Conservation (phyloP, 2,329 filamentous ascomycete genomes). For the Cladosporium sp. region DNA sequence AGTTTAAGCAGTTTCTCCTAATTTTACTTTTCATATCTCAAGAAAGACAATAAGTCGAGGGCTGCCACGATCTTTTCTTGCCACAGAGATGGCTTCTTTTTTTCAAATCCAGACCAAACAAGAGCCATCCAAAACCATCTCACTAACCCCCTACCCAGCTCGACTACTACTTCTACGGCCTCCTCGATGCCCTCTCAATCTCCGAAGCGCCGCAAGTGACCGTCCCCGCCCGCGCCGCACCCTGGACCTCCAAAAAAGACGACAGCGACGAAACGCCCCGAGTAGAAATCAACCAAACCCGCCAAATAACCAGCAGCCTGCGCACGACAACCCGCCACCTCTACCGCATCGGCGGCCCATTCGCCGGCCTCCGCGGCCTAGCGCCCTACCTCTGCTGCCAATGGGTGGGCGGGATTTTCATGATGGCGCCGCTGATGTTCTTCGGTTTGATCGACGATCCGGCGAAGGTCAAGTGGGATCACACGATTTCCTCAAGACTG, state of each 20-base stretch:
- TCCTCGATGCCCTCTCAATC: not conserved
- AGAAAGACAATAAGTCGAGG: too few relatives aligned
- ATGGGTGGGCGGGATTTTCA: not conserved
- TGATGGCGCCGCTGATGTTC: too few relatives aligned
- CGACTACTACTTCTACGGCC: not conserved
- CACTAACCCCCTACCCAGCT: conserved; percentile 3
- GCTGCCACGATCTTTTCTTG: too few relatives aligned
- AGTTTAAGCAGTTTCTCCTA: too few relatives aligned
- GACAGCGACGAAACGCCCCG: conserved; percentile 1
- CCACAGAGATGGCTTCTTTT: too few relatives aligned
- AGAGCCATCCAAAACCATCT: too few relatives aligned
- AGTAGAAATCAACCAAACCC: not conserved
- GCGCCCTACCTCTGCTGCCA: not conserved
- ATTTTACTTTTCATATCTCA: too few relatives aligned
- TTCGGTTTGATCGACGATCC: too few relatives aligned
- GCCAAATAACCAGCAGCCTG: conserved; percentile 11
- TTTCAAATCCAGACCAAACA: too few relatives aligned
- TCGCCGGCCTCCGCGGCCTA: conserved; percentile 12
- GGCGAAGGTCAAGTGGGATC: not conserved
- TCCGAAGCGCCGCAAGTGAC: conserved; percentile 32
- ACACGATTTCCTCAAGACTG: not conserved
- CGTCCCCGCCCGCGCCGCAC: conserved; percentile 16
- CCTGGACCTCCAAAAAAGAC: conserved; percentile 43
- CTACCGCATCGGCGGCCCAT: conserved; percentile 6
- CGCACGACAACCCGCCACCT: conserved; percentile 13